Conservation (phyloP, 306 rosid species). For the Casuarina glauca region DNA sequence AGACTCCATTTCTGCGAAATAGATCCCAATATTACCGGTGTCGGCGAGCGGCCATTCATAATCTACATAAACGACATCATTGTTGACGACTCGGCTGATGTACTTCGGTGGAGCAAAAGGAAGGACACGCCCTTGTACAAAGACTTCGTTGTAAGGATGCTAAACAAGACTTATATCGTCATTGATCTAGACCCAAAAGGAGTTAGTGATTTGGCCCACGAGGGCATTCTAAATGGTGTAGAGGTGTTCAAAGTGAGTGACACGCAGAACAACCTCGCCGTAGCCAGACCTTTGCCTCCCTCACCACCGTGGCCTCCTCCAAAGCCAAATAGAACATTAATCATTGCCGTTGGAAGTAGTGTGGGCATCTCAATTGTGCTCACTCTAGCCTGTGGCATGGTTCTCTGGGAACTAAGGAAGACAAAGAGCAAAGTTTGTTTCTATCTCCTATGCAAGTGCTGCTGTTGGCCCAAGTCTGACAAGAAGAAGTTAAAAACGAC, state of each 20-base stretch:
- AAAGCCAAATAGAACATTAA: not conserved
- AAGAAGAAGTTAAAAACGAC: not conserved
- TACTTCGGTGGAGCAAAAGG: not conserved
- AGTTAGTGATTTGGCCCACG: not conserved
- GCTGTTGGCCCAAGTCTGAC: not conserved
- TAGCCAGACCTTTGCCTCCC: not conserved
- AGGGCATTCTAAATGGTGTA: not conserved
- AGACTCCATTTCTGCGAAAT: not conserved
- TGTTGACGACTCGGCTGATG: not conserved
- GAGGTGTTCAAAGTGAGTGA: constrained; percentile 33
- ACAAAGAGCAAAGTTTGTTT: not conserved
- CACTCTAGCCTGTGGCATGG: not conserved
- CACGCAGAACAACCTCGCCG: constrained; percentile 11
- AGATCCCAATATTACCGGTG: not conserved
- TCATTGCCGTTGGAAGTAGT: not conserved
- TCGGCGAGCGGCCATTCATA: not conserved
- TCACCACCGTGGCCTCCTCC: not conserved
- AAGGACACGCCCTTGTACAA: no score
- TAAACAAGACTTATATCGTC: not conserved
- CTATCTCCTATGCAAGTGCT: no score
- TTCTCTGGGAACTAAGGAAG: not conserved
- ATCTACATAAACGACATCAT: not conserved
- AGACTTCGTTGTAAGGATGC: no score
- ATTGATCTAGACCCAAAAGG: not conserved
- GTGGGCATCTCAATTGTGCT: not conserved